Conservation (phyloP, 176 grass and related monocot species). For the Luzula sylvatica region DNA sequence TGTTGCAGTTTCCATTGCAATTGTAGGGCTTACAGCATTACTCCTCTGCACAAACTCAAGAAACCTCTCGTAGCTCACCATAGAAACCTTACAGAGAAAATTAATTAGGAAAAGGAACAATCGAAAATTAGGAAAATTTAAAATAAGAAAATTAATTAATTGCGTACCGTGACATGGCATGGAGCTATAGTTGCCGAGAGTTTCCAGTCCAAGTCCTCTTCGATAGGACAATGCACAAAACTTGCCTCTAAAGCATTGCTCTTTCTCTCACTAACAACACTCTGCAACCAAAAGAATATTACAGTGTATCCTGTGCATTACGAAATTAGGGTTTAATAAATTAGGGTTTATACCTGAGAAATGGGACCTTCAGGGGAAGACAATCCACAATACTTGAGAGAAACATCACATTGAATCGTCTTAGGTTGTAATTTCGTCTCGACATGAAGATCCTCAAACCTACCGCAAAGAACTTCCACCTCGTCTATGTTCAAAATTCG, state of each 20-base stretch:
- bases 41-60: constrained; percentile 81
- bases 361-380: constrained; percentile 88
- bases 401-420: constrained; percentile 67
- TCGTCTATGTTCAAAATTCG: constrained; percentile 67
- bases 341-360: constrained; percentile 89
- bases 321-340: too few species aligned
- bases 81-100: constrained; percentile 52
- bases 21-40: constrained; percentile 88
- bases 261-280: constrained; percentile 69
- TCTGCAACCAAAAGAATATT: constrained; percentile 33
- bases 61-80: constrained; percentile 84
- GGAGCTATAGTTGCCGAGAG: constrained; percentile 85
- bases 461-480: constrained; percentile 74
- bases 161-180: constrained; percentile 80
- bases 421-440: constrained; percentile 64
- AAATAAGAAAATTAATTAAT: constrained; percentile 18
- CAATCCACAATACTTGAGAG: constrained; percentile 80
- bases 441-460: constrained; percentile 92
- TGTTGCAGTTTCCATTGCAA: constrained; percentile 84
- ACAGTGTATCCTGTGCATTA: too few species aligned
- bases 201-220: constrained; percentile 76
- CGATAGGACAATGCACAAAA: constrained; percentile 73
- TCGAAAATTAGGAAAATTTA: not conserved
- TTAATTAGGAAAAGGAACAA: constrained; percentile 4
- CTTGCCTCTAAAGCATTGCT: constrained; percentile 73